Evolutionary conservation across 2,329 filamentous ascomycete species (phyloP).

Genomic region (Apiospora malaysiana): DNA sequence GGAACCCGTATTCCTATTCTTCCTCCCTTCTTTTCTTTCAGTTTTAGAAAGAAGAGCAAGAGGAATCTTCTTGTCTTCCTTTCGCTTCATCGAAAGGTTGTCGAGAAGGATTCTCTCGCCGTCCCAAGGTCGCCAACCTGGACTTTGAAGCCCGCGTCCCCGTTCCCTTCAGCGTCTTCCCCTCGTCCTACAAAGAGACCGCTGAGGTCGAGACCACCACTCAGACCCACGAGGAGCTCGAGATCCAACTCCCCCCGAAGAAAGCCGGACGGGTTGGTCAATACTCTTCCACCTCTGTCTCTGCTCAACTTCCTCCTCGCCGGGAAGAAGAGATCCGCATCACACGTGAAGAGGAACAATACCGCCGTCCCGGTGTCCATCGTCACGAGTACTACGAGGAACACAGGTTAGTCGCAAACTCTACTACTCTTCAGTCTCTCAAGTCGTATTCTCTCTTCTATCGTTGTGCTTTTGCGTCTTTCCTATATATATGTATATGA

Average conservation of each 20-base stretch:
- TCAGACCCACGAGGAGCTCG: slow-evolving; percentile 83
- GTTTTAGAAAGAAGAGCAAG: slow-evolving; percentile 64
- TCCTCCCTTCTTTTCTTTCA: slow-evolving; percentile 48
- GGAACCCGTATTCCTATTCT: slow-evolving; percentile 41
- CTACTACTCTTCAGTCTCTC: neutral
- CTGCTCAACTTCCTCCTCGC: slow-evolving; percentile 66
- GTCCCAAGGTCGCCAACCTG: slow-evolving; percentile 87
- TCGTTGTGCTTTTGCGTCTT: neutral
- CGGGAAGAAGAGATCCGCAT: slow-evolving; percentile 85
- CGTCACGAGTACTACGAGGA: slow-evolving; percentile 56
- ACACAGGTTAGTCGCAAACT: slow-evolving; percentile 54
- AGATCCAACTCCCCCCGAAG: slow-evolving; percentile 73
- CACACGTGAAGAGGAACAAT: slow-evolving; percentile 78
- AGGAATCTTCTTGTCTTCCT: slow-evolving; percentile 71
- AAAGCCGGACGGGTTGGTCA: slow-evolving; percentile 98
- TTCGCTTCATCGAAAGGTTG: slow-evolving; percentile 57
- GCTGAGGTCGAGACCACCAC: slow-evolving; percentile 54
- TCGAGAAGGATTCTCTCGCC: slow-evolving; percentile 52
- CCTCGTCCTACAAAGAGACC: slow-evolving; percentile 87
- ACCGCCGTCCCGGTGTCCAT: slow-evolving; percentile 73
- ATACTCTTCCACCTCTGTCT: slow-evolving; percentile 72
- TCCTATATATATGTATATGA: neutral
- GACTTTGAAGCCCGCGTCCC: slow-evolving; percentile 99
- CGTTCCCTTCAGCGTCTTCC: slow-evolving; percentile 99
- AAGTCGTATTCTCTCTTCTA: neutral